Evolutionary conservation across 345 rosid genomes (phyloP).

Genomic region (Gossypium anomalum): DNA sequence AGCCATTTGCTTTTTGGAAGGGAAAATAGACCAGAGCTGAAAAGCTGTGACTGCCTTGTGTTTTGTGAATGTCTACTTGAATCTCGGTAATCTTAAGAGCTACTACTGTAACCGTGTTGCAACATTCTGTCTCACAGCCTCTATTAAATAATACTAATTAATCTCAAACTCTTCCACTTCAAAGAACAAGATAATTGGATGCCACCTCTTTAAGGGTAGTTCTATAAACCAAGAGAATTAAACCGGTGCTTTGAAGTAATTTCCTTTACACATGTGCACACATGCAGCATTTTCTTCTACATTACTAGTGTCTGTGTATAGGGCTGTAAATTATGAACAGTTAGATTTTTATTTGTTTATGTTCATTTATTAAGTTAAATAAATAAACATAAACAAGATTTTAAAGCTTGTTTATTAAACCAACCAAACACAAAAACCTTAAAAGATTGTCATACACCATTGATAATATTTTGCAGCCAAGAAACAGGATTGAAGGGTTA

Average conservation of each 20-base stretch:
- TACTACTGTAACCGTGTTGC: conserved; percentile 10
- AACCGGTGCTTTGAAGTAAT: neutral
- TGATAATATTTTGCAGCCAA: neutral
- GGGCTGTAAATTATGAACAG: too few species aligned
- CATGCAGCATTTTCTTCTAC: too few species aligned
- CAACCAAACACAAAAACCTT: neutral
- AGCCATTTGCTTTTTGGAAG: neutral
- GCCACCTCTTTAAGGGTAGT: too few species aligned
- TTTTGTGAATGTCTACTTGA: conserved; percentile 29
- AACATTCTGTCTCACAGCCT: conserved; percentile 20
- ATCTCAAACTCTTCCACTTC: neutral
- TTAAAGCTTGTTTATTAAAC: too few species aligned
- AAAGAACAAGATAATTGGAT: neutral
- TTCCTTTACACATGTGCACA: too few species aligned
- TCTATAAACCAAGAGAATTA: neutral
- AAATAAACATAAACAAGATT: too few species aligned
- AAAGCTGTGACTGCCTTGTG: conserved; percentile 36
- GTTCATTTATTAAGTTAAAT: too few species aligned
- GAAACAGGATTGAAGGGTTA: neutral
- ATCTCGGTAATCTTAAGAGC: conserved; percentile 13
- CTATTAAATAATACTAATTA: neutral
- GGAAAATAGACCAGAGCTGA: neutral
- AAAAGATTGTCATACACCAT: neutral
- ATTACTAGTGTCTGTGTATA: too few species aligned
- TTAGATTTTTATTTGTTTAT: too few species aligned